Base-by-base conservation (phyloP, 2,329 filamentous ascomycete genomes). In the Shiraia bambusicola region DNA sequence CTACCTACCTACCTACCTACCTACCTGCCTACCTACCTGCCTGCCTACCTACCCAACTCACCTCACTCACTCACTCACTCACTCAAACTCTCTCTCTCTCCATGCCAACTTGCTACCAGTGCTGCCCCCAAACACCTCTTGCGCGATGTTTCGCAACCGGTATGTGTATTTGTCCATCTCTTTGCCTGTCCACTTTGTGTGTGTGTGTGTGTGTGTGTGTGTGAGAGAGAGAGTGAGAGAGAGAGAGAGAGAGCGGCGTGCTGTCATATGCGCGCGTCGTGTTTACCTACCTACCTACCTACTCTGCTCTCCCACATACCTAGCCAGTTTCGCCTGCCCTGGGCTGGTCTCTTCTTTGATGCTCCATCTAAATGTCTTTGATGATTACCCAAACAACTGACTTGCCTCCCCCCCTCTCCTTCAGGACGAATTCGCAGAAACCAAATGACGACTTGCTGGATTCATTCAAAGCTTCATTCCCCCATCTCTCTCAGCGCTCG, bases 401-500 rank as follows among this genome's bases (percentile, higher is more conserved):
- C 27, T n/a, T n/a, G n/a, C n/a, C n/a, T n/a, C n/a, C n/a, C n/a
- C n/a, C n/a, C n/a, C 27, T 28, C 12, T 40, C 45, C 35, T 39
- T 33, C 55, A 88, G 85, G 72, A 87, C 81, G 62, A 89, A 81
- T 69, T 83, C 87, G 41, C 87, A 90, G 70, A 95, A 95, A 75
- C 90, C 90, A 41, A 84, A 82, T 67, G 87, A 91, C 65, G 88
- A 91, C 60, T 79, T 95, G 63, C 83, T 93, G 67, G 83, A 83
- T 70, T 84, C 82, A 67, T 95, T 95, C 73, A 87, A 87, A 68
- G 82, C 88, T 61, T 84, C 82, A 55, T 95, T 95, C 62, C 86
- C 88, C 33, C 82, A 91, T 58, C 75, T 94, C 34, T 54, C 59
- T 11, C 52, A 61, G 54, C 61, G 69, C 32, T 59, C 79, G 38